A percentile compares a stretch with the other conserved stretches of the same genome.
phyloP scores from a whole-genome alignment of 495 filamentous ascomycete species.

The Lophiostoma macrostomum region DNA sequence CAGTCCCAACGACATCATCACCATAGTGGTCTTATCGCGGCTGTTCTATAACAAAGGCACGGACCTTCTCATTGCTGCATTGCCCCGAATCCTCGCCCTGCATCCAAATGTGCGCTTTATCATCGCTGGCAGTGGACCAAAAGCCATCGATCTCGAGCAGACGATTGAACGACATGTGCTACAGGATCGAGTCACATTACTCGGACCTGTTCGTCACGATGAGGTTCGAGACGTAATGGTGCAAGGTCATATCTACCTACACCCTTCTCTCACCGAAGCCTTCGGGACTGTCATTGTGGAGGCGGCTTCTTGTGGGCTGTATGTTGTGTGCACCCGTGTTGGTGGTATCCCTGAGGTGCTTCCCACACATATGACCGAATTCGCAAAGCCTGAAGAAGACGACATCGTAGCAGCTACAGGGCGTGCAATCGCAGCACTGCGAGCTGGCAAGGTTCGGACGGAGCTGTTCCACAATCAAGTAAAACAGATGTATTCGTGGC shows the following conservation, averaged over 20 bases:
- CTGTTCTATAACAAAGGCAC: conserved; percentile 99
- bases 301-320: conserved; percentile 89
- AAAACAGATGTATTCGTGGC: conserved; percentile 97
- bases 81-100: conserved; percentile 82
- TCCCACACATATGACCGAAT: conserved; percentile 89
- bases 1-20: conserved; percentile 81
- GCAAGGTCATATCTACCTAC: conserved; percentile 91
- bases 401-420: conserved; percentile 81
- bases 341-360: conserved; percentile 96
- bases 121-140: conserved; percentile 91
- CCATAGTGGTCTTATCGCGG: conserved; percentile 93
- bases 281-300: conserved; percentile 98
- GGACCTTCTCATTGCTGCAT: conserved; percentile 88
- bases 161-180: conserved; percentile 96
- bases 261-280: conserved; percentile 91
- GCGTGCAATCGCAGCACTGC: conserved; percentile 72
- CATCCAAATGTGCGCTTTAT: conserved; percentile 96
- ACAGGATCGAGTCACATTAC: conserved; percentile 87
- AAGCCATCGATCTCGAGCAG: conserved; percentile 95
- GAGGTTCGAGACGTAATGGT: conserved; percentile 99
- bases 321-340: conserved; percentile 94
- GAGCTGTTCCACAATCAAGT: conserved; percentile 95
- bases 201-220: conserved; percentile 89
- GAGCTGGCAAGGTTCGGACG: conserved; percentile 81
- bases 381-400: conserved; percentile 89